Evolutionary conservation across 192 early-diverging fungal genomes (phyloP).

Genomic region (Cladochytrium replicatum): DNA sequence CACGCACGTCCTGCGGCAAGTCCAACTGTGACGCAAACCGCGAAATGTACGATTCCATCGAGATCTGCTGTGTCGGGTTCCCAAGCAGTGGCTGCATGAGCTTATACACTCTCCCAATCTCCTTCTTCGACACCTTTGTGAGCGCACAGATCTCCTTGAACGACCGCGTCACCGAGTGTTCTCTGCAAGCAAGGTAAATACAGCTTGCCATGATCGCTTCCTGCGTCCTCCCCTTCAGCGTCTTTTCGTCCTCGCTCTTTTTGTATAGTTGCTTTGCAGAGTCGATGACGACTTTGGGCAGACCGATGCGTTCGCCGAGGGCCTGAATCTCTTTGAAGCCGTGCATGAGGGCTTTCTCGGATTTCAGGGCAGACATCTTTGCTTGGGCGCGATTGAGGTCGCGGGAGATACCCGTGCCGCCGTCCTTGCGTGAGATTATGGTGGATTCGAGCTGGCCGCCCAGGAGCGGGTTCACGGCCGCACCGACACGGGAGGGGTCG

Average conservation of each 20-base stretch:
- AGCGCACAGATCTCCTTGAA: slow-evolving; percentile 89
- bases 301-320: slow-evolving; percentile 71
- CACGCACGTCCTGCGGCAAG: slow-evolving; percentile 54
- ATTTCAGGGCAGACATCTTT: slow-evolving; percentile 59
- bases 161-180: slow-evolving; percentile 72
- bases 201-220: slow-evolving; percentile 83
- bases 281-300: slow-evolving; percentile 61
- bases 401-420: slow-evolving; percentile 57
- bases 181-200: slow-evolving; percentile 86
- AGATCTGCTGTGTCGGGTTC: slow-evolving; percentile 3
- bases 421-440: slow-evolving; percentile 65
- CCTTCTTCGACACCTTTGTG: slow-evolving; percentile 86
- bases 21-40: slow-evolving; percentile 75
- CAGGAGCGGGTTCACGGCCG: slow-evolving; percentile 63
- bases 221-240: slow-evolving; percentile 68
- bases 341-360: slow-evolving; percentile 60
- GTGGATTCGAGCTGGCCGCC: slow-evolving; percentile 72
- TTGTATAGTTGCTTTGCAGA: slow-evolving; percentile 85
- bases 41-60: slow-evolving; percentile 42
- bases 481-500: slow-evolving; percentile 87
- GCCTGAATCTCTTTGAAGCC: slow-evolving; percentile 68
- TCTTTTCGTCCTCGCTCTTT: slow-evolving; percentile 70
- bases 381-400: slow-evolving; percentile 66
- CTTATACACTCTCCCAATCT: slow-evolving; percentile 81
- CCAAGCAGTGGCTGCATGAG: slow-evolving; percentile 27